Evolutionary conservation across 2,329 filamentous ascomycete species (phyloP).

Genomic region (Cladosporium sp.): DNA sequence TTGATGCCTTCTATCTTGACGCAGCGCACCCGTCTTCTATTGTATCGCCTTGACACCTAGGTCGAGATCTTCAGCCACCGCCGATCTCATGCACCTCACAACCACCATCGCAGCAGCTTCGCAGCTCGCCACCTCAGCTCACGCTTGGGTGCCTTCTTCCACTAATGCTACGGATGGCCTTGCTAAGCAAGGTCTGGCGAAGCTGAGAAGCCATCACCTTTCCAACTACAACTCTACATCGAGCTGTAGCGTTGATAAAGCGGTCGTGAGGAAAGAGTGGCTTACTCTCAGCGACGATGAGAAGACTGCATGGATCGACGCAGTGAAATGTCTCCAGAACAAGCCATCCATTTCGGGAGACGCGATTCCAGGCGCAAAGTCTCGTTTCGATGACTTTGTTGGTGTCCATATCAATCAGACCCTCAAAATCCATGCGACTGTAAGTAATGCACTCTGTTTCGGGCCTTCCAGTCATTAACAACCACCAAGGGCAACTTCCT

Average conservation of each 20-base stretch:
- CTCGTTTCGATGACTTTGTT: constrained; percentile 29
- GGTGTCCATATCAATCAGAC: constrained; percentile 26
- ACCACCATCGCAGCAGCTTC: not conserved
- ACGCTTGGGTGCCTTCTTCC: constrained; percentile 22
- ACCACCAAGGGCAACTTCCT: constrained; percentile 31
- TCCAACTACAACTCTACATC: not conserved
- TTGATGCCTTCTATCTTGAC: not conserved
- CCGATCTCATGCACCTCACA: constrained; percentile 7
- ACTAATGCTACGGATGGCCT: constrained; percentile 25
- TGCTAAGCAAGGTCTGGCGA: constrained; percentile 19
- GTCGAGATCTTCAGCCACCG: not conserved
- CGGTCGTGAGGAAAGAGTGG: constrained; percentile 43
- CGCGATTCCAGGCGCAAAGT: constrained; percentile 23
- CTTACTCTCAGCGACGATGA: constrained; percentile 20
- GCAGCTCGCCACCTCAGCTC: constrained; percentile 5
- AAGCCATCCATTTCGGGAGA: constrained; percentile 21
- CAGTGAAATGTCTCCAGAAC: constrained; percentile 27
- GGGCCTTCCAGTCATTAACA: not conserved
- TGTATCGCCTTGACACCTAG: not conserved
- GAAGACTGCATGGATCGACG: constrained; percentile 29
- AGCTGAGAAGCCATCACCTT: constrained; percentile 14
- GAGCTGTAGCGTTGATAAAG: constrained; percentile 30
- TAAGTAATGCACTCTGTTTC: not conserved
- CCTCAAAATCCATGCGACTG: constrained; percentile 22
- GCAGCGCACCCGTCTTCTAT: not conserved